These are phyloP conservation scores for Tetraselmis striata DNA, from an alignment of 139 green algal genomes.

Conservation along the genomic window DNA sequence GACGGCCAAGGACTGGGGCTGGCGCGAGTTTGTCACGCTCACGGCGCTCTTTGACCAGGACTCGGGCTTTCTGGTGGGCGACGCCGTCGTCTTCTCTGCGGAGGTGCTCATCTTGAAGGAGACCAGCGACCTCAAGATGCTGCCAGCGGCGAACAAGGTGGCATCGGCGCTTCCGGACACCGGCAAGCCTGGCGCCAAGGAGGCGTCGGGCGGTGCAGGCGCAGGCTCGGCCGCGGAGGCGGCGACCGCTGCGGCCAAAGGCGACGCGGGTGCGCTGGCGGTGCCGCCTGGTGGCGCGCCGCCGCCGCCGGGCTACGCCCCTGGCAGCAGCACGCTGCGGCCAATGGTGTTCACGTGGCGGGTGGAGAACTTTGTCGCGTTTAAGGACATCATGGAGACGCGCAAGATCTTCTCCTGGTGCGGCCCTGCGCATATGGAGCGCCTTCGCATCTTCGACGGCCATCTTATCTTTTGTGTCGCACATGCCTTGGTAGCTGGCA, in stretches of 20 bases:
- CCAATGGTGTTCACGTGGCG: conserved; percentile 46
- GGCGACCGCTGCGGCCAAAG: not conserved
- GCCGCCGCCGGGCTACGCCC: not conserved
- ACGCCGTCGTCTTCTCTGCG: conserved; percentile 51
- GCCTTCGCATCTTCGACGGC: no score
- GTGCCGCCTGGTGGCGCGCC: not conserved
- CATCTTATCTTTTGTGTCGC: no score
- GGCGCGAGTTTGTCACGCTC: conserved; percentile 65
- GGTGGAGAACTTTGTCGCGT: conserved; percentile 63
- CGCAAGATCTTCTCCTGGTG: conserved; percentile 66
- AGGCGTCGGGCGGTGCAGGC: not conserved
- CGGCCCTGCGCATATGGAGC: no score
- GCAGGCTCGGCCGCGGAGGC: not conserved
- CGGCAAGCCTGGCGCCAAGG: not conserved
- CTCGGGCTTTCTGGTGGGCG: conserved; percentile 52
- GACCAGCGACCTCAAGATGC: conserved; percentile 19
- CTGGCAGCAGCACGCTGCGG: not conserved
- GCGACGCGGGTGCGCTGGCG: not conserved
- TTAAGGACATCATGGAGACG: conserved; percentile 70
- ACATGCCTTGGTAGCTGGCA: no score
- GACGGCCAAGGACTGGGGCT: conserved; percentile 66
- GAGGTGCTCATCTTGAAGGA: conserved; percentile 64
- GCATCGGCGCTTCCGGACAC: not conserved
- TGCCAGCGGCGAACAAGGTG: conserved; percentile 10
- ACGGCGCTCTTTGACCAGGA: conserved; percentile 61